Conservation (phyloP, 192 early-diverging fungal genomes). For the Backusella psychrophila region DNA sequence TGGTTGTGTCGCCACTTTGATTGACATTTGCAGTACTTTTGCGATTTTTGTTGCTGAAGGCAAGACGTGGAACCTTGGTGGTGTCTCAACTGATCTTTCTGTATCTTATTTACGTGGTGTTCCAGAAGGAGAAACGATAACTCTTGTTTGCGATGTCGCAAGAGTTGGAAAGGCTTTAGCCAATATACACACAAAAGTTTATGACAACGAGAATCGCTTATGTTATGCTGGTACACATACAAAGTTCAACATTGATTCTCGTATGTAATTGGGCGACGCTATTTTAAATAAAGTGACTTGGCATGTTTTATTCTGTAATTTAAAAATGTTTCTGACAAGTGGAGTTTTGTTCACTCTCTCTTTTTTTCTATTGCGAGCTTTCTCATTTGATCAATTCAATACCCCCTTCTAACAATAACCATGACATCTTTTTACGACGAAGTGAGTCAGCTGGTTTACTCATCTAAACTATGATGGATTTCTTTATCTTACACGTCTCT, state of each 20-base stretch:
- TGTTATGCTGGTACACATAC: slow-evolving; percentile 31
- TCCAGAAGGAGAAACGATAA: slow-evolving; percentile 10
- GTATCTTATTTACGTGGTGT: slow-evolving; percentile 16
- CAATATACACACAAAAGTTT: slow-evolving; percentile 28
- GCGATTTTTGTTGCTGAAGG: slow-evolving; percentile 16
- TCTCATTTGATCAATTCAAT: background rate
- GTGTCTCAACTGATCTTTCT: slow-evolving; percentile 34
- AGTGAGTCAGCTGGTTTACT: slow-evolving; percentile 4
- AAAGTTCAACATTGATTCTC: slow-evolving; percentile 29
- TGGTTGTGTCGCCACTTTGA: slow-evolving; percentile 35
- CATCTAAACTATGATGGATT: background rate
- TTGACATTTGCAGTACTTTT: slow-evolving; percentile 33
- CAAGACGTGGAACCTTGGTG: slow-evolving; percentile 13
- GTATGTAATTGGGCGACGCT: background rate
- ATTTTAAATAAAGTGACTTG: slow-evolving; percentile 4
- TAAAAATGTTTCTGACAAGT: background rate
- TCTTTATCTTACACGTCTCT: background rate
- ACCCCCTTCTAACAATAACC: background rate
- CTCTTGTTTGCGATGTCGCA: slow-evolving; percentile 19
- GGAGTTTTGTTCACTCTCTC: background rate
- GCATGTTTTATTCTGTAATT: background rate
- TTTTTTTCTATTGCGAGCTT: background rate
- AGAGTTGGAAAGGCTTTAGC: slow-evolving; percentile 20
- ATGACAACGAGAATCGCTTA: slow-evolving; percentile 10
- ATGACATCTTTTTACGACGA: slow-evolving; percentile 55